Percentiles rank a stretch among this genome's conserved stretches.
These are phyloP conservation scores for Phytophthora megakarya DNA, from an alignment of 352 stramenopile species.

Conservation along the genomic window DNA sequence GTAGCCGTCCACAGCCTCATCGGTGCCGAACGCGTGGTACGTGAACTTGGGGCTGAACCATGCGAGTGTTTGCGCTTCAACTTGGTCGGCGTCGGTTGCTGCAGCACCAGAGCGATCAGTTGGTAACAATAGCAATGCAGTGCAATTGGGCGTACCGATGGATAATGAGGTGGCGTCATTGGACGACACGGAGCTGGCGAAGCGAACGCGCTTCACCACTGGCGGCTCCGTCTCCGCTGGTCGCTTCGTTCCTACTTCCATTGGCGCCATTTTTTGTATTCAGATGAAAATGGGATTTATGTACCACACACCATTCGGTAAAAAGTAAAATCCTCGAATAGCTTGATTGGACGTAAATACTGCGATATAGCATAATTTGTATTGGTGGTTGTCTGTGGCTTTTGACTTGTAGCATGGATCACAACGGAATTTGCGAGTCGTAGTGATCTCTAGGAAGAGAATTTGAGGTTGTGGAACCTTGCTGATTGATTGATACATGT, in stretches of 20 bases:
- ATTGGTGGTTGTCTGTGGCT: slow-evolving; percentile 1
- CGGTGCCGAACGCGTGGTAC: slow-evolving; percentile 82
- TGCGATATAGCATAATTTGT: not conserved
- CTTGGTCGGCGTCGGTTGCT: slow-evolving; percentile 48
- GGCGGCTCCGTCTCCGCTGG: slow-evolving; percentile 12
- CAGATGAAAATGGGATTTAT: not conserved
- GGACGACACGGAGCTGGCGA: slow-evolving; percentile 45
- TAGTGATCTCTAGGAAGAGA: not conserved
- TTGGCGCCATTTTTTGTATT: slow-evolving; percentile 40
- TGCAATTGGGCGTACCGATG: slow-evolving; percentile 46
- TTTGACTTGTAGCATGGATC: not conserved
- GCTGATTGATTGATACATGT: slow-evolving; percentile 13
- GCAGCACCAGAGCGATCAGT: too few relatives aligned
- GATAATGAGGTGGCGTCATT: slow-evolving; percentile 61
- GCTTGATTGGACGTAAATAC: slow-evolving; percentile 4
- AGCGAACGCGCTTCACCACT: slow-evolving; percentile 67
- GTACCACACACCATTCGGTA: not conserved
- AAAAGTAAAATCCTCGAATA: not conserved
- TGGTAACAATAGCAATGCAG: not conserved
- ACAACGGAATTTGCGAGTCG: slow-evolving; percentile 37
- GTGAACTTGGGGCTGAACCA: slow-evolving; percentile 77
- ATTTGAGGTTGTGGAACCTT: too few relatives aligned
- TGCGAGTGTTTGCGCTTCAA: slow-evolving; percentile 46
- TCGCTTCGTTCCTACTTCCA: slow-evolving; percentile 24
- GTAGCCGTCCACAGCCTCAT: slow-evolving; percentile 74